Conservation (phyloP, 192 early-diverging fungal species). For the Umbelopsis sp. region DNA sequence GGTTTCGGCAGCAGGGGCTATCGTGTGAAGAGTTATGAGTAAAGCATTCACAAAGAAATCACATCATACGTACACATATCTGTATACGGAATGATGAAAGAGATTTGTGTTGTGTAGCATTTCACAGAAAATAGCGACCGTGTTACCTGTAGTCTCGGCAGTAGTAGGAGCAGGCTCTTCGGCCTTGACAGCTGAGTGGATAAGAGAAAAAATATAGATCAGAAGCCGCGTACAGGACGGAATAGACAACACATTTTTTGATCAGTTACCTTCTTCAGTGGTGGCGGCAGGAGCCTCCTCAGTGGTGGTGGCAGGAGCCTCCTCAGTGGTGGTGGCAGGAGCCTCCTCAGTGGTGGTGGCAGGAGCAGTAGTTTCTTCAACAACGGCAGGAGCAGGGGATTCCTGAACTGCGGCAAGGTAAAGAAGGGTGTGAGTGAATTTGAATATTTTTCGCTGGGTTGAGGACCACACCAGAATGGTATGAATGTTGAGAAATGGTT, state of each 20-base stretch:
- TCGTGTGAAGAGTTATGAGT: too few species aligned
- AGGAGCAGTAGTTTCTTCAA: not conserved
- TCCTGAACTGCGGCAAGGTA: not conserved
- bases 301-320: not conserved
- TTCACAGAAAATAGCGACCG: not conserved
- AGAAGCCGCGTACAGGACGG: not conserved
- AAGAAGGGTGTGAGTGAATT: not conserved
- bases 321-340: not conserved
- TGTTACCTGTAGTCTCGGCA: slow-evolving; percentile 16
- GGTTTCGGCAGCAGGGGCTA: not conserved
- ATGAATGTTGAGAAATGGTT: not conserved
- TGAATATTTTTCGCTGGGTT: not conserved
- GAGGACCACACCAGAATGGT: not conserved
- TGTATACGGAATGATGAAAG: not conserved
- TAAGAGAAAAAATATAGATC: not conserved
- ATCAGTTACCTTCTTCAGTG: not conserved
- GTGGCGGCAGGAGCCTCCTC: slow-evolving; percentile 7
- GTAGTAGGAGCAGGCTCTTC: not conserved
- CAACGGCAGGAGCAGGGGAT: not conserved
- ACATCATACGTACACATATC: too few species aligned
- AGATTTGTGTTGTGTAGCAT: not conserved
- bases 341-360: not conserved
- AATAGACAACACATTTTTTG: not conserved
- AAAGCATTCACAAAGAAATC: too few species aligned
- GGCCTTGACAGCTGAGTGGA: slow-evolving; percentile 14